Base-by-base conservation (phyloP, 2,329 filamentous ascomycete genomes). In the Dryadomyces quercivorus region DNA sequence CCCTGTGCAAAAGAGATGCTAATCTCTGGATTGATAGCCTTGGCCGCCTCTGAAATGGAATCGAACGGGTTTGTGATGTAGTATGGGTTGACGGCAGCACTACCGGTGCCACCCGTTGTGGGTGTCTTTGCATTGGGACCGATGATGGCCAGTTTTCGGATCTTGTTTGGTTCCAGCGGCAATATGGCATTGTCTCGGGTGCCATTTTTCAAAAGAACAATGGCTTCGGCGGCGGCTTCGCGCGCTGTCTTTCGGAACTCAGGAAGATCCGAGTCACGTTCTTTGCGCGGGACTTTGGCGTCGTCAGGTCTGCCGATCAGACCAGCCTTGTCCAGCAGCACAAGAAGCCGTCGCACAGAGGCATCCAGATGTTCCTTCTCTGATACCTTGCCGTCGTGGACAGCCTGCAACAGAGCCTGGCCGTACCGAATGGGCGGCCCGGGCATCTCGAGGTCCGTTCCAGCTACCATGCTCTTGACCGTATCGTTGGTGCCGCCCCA, bases 31-130 rank as follows among this genome's bases (percentile, higher is more conserved):
- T 31, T 31, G 15, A 64, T 55, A 3, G 63, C 62, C 1, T 52
- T 7, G 13, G 42, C 68, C 63, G 78, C 77, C 38, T 72, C 72
- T 43, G 73, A 76, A 61, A 90, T 87, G 7, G 85, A 85, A 55
- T 86, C 83, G 26, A 84, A 81, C 2, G 86, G 86, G 0, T 82
- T 88, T 20, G 89, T 75, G 50, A 85, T 84, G 56, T 84, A 82
- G 68, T 86, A 86, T 7, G 77, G 71, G 10, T 68, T 67, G 31
- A 81, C 66, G 0, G 80, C 76, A 1, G 83, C 84, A 5, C 81
- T 85, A 20, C 84, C 84, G 55, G 83, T 84, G 40, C 84, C 84
- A 60, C 82, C 76, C 59, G 79, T 80, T 2, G 74, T 75, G 1
- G 76, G 72, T 46, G 74, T 65, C 62, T 78, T 80, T 9, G 78